Evolutionary conservation across 768 basidiomycete species (phyloP).

Genomic region (Russula brevipes): DNA sequence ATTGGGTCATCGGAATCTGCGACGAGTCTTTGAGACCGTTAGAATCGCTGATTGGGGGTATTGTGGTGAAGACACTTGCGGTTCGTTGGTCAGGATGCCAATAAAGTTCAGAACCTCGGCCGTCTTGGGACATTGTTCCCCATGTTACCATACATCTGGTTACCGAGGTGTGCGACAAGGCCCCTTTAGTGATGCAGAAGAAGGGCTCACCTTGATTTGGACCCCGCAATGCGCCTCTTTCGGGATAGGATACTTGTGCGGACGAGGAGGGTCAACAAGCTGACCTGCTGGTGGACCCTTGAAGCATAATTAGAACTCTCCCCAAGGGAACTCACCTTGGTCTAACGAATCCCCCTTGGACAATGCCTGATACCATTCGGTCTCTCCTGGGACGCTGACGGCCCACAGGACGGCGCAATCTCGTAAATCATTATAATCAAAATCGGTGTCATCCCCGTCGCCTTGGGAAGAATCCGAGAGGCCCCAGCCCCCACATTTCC

Average conservation of each 20-base stretch:
- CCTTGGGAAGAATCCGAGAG: conserved; percentile 35
- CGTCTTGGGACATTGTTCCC: conserved; percentile 45
- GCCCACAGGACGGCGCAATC: conserved; percentile 69
- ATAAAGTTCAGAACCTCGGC: conserved; percentile 66
- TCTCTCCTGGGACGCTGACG: conserved; percentile 65
- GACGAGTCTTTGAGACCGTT: conserved; percentile 31
- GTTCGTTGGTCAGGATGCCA: conserved; percentile 64
- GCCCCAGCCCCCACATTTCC: conserved; percentile 72
- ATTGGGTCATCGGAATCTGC: conserved; percentile 33
- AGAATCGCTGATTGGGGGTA: background rate
- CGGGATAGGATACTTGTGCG: conserved; percentile 65
- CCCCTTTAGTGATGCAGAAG: background rate
- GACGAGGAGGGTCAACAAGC: conserved; percentile 27
- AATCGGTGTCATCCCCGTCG: conserved; percentile 29
- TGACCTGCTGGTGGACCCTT: background rate
- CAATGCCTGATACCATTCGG: conserved; percentile 47
- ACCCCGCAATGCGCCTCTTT: conserved; percentile 55
- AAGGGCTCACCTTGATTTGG: conserved; percentile 55
- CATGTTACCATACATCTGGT: conserved; percentile 55
- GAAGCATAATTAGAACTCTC: background rate
- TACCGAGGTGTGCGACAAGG: conserved; percentile 15
- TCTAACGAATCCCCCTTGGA: conserved; percentile 26
- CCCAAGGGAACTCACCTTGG: conserved; percentile 22
- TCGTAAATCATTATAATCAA: conserved; percentile 49
- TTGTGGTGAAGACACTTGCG: conserved; percentile 39